Evolutionary conservation across 208 protist genomes (phyloP), one percentile per base, ranked within the genome.

Genomic region (Leptomonas seymouri): DNA sequence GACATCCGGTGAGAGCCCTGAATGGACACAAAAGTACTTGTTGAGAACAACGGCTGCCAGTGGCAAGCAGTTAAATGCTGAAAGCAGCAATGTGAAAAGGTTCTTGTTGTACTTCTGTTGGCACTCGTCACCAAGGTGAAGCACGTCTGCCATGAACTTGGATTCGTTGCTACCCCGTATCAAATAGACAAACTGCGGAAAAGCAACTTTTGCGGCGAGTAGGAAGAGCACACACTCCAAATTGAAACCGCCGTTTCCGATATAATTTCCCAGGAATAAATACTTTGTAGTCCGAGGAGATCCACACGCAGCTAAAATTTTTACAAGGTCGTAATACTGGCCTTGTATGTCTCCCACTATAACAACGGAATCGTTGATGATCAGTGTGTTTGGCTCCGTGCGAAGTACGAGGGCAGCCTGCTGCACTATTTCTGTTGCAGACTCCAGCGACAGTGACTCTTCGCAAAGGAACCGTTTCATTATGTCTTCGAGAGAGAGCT

Each of bases 11-110:
- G 95, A 98, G 14, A 99, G 90, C 23, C 98, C 98, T 16, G 97
- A 98, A 77, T 99, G 98, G 41, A 98, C 98, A 74, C 98, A 99
- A 68, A 99, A 99, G 76, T 99, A 99, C 67, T 98, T 98, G 36
- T 99, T 96, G 59, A 98, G 94, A 1, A 99, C 96, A 54, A 99
- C 77, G 0, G 98, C 99, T 4, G 96, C 96, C 9, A 99, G 81
- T 21, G 99, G 99, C 5, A 99, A 75, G 77, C 91, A 99, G 83
- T 99, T 99, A 85, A 99, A 99, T 0, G 78, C 76, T 4, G 72
- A 71, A 34, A 89, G 76, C 20, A 93, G 27, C 2, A 65, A 61
- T 8, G 80, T 54, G 27, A 82, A 86, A 6, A 93, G 63, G 25
- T 65, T 16, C 39, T 90, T 84, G 34, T 81, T 86, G 72, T 99